Base-by-base conservation (phyloP, 208 protist species). In the Leishmania aethiopica region DNA sequence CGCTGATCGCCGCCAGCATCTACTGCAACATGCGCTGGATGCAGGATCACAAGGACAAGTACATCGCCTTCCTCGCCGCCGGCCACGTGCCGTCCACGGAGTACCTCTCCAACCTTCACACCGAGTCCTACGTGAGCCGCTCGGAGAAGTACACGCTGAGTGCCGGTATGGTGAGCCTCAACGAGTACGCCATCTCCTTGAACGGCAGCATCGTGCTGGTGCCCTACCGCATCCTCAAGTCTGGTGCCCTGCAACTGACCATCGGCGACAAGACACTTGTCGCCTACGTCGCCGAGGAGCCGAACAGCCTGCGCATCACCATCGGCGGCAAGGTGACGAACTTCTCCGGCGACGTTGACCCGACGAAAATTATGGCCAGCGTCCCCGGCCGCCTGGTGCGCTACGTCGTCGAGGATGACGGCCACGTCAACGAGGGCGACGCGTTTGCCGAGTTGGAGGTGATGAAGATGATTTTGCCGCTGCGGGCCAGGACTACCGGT, bases 401-500 rank as follows among this genome's bases (percentile, higher is more conserved):
- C 51, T 99, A 98, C 88, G 84, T 99, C 35, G 94, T 99, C 51
- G 86, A 87, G 37, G 95, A 99, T 72, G 97, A 96, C 73, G 91
- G 88, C 15, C 95, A 98, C 72, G 92, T 99, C 40, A 89, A 87
- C 69, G 93, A 94, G 72, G 93, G 90, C 67, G 84, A 90, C 69
- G 90, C 98, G 32, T 99, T 97, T 80, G 98, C 98, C 22, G 98
- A 99, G 86, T 91, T 99, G 60, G 98, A 99, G 85, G 98, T 99
- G n/a, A 99, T 99, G 99, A 99, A 99, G 91, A 99, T 99, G 99
- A 96, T 99, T 84, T 92, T 99, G 83, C 94, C 98, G 35, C 77
- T 99, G 15, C 88, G 94, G 17, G 91, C 91, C 10, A 87, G 88
- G 64, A 93, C 96, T 0, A 86, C 90, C 4, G 98, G 98, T 78